A percentile compares a stretch with the other conserved stretches of the same genome.
These are phyloP conservation scores for Blastocystis hominis DNA, from an alignment of 352 stramenopile species.

Conservation along the genomic window DNA sequence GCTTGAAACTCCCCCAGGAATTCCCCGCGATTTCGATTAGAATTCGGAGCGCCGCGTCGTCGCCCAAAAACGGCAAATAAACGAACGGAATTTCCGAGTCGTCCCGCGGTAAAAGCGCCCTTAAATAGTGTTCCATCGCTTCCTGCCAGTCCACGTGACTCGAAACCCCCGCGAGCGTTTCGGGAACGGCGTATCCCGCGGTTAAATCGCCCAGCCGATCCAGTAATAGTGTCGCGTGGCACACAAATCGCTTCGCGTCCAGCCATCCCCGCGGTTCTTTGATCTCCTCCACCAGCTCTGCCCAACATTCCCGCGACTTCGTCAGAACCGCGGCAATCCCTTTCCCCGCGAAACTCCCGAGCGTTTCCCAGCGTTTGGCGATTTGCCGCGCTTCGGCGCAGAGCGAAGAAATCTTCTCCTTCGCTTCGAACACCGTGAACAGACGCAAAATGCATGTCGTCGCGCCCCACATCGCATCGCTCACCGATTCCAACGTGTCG, in stretches of 20 bases:
- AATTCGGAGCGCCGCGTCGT: background rate
- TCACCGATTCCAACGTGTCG: background rate
- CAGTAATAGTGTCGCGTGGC: background rate
- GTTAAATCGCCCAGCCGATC: background rate
- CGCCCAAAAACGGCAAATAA: background rate
- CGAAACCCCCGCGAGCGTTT: background rate
- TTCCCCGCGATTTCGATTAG: background rate
- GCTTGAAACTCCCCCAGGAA: background rate
- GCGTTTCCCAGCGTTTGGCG: background rate
- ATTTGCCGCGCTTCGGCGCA: background rate
- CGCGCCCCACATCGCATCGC: background rate
- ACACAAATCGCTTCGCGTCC: background rate
- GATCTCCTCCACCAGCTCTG: background rate
- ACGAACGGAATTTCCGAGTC: background rate
- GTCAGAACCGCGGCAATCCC: no score
- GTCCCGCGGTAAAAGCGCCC: background rate
- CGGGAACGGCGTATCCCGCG: background rate
- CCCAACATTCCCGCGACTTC: background rate
- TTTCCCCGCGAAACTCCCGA: background rate
- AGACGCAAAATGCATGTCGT: background rate
- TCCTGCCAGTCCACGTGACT: background rate
- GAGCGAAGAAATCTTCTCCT: background rate
- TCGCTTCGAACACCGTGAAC: background rate
- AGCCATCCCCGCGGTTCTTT: background rate
- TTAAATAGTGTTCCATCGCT: background rate